These are phyloP conservation scores for Leucocoprinus birnbaumii DNA, from an alignment of 768 basidiomycete species.

Conservation along the genomic window DNA sequence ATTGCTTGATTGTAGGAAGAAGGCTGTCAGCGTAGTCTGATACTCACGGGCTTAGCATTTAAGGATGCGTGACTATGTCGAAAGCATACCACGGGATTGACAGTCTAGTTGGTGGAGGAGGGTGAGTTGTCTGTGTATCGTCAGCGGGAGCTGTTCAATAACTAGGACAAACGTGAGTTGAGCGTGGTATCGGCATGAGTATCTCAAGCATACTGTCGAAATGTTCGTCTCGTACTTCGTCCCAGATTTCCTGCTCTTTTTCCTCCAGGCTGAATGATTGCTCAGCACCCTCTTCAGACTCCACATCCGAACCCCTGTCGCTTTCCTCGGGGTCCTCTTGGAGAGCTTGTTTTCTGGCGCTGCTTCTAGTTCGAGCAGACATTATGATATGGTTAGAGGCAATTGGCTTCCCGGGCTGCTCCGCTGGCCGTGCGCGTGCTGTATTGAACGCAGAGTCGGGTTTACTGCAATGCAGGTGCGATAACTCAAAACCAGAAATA, in stretches of 20 bases:
- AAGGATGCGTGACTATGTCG: background rate
- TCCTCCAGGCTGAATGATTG: constrained; percentile 23
- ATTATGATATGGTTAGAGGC: no score
- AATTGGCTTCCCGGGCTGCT: no score
- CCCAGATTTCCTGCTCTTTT: constrained; percentile 69
- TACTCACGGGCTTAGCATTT: background rate
- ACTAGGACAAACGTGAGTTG: constrained; percentile 35
- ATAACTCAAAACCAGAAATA: no score
- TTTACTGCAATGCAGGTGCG: no score
- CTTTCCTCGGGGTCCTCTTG: constrained; percentile 24
- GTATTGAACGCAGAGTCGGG: no score
- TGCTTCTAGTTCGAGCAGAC: constrained; percentile 46
- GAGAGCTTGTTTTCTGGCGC: constrained; percentile 33
- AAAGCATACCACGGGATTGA: constrained; percentile 49
- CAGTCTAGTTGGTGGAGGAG: constrained; percentile 74
- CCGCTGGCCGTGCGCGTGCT: no score
- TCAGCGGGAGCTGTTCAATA: constrained; percentile 75
- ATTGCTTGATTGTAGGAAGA: constrained; percentile 42
- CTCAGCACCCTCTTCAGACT: constrained; percentile 3
- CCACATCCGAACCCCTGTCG: constrained; percentile 25
- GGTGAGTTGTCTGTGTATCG: constrained; percentile 66
- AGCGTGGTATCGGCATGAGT: background rate
- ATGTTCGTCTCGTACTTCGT: constrained; percentile 74
- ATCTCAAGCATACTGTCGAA: constrained; percentile 59
- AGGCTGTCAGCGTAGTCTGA: constrained; percentile 34